Conservation (phyloP, 2,329 filamentous ascomycete genomes). For the Venturia effusa region DNA sequence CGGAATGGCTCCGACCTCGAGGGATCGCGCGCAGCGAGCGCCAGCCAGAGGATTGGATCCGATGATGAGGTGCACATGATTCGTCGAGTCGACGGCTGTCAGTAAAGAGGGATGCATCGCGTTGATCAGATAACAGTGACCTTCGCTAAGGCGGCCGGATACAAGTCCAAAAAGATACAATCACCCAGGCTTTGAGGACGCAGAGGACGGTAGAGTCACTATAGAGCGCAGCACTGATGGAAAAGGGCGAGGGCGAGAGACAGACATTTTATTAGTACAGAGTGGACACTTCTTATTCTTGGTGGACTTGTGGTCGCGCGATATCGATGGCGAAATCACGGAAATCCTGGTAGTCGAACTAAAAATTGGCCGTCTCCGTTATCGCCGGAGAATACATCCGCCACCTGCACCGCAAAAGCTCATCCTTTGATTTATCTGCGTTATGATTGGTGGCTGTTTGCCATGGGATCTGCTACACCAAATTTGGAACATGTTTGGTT, state of each 20-base stretch:
- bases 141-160: background rate
- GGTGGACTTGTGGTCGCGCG: background rate
- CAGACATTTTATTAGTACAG: background rate
- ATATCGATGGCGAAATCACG: slow-evolving; percentile 2
- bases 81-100: slow-evolving; percentile 58
- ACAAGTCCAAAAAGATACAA: background rate
- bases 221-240: background rate
- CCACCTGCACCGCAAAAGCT: background rate
- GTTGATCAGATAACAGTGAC: background rate
- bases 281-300: background rate
- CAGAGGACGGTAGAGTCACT: background rate
- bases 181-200: background rate
- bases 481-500: background rate
- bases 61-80: slow-evolving; percentile 71
- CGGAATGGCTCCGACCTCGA: slow-evolving; percentile 72
- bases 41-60: slow-evolving; percentile 83
- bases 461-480: background rate
- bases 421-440: background rate
- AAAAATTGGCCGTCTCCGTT: background rate
- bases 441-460: background rate
- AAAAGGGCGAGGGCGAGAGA: background rate
- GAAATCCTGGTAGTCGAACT: background rate
- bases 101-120: slow-evolving; percentile 50
- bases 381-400: slow-evolving; percentile 6
- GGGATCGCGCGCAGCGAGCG: slow-evolving; percentile 65